phyloP scores from a whole-genome alignment of 2,329 filamentous ascomycete species.

The Arthrinium phaeospermum region DNA sequence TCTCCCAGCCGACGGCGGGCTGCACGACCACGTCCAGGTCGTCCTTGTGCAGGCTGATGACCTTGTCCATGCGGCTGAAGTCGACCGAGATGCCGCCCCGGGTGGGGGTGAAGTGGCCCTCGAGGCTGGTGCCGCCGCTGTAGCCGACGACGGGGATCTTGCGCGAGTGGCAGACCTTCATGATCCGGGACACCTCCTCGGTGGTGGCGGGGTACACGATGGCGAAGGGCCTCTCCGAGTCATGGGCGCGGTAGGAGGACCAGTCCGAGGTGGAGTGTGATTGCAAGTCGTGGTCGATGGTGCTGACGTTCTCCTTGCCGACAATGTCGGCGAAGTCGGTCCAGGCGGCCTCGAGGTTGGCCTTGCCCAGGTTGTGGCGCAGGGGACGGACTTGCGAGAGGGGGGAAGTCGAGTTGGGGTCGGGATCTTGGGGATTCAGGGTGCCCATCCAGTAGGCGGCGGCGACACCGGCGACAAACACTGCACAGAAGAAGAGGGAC shows the following conservation, averaged over 20 bases:
- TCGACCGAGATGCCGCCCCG: constrained; percentile 78
- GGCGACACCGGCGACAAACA: constrained; percentile 57
- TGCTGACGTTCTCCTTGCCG: constrained; percentile 69
- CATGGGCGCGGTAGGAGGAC: constrained; percentile 62
- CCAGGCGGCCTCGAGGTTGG: constrained; percentile 73
- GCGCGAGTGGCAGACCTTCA: constrained; percentile 75
- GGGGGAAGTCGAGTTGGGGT: constrained; percentile 64
- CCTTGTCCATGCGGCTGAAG: constrained; percentile 75
- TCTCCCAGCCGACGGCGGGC: constrained; percentile 79
- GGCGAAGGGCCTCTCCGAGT: constrained; percentile 64
- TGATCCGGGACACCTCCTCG: constrained; percentile 74
- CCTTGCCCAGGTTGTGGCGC: constrained; percentile 62
- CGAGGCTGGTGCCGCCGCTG: constrained; percentile 77
- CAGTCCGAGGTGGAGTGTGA: constrained; percentile 66
- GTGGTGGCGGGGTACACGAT: constrained; percentile 76
- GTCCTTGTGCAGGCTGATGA: constrained; percentile 70
- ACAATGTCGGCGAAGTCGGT: constrained; percentile 70
- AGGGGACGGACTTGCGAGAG: constrained; percentile 57
- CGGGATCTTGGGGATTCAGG: constrained; percentile 55
- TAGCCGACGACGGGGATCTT: constrained; percentile 77
- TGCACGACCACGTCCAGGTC: constrained; percentile 73
- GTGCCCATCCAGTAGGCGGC: constrained; percentile 66
- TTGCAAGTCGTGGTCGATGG: constrained; percentile 58
- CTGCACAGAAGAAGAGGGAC: constrained; percentile 39
- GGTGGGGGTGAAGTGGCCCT: constrained; percentile 78